Base-by-base conservation (phyloP, 257 asterid genomes). In the Solanum rostratum region DNA sequence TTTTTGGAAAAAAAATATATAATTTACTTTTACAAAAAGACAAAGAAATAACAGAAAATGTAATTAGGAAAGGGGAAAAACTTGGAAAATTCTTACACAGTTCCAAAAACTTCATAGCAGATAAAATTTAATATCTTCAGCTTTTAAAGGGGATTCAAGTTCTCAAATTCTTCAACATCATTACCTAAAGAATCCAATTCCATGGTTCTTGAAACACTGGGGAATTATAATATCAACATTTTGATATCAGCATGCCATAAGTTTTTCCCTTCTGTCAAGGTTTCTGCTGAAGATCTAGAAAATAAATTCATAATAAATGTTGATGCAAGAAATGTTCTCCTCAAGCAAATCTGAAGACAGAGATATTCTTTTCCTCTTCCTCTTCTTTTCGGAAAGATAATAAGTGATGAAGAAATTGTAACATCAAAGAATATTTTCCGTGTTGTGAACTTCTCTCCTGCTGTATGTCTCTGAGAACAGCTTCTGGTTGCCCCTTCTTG, bases 31-130 rank as follows among this genome's bases (percentile, higher is more conserved):
- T 1, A 12, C 65, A 43, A 46, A 65, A 53, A 50, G 37, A 11
- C 45, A 78, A 70, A 13, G 1, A 59, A 63, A 59, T n/a, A 46
- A 73, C 43, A 73, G 37, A 78, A 59, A 68, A 22, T 19, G 24
- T 29, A 12, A n/a, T 80, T 53, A 65, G 29, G 78, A 39, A 66
- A n/a, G 60, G 8, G 8, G 33, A 33, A 43, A 37, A 20, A 55
- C 27, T 20, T 19, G 33, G 45, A 37, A 18, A n/a, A 59, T 10
- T 39, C 91, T 83, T 90, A 96, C 99, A 50, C 90, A 52, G 97
- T 93, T 86, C 85, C 94, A 85, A 93, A 94, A 84, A 96, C 86
- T 88, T 95, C 98, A 84, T 95, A 98, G 71, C 97, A 95, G 46
- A 95, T 83, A 87, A 92, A 33, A 74, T 90, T 93, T 57, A 95